Evolutionary conservation across 768 basidiomycete genomes (phyloP).

Genomic region (Collybia mongolica): DNA sequence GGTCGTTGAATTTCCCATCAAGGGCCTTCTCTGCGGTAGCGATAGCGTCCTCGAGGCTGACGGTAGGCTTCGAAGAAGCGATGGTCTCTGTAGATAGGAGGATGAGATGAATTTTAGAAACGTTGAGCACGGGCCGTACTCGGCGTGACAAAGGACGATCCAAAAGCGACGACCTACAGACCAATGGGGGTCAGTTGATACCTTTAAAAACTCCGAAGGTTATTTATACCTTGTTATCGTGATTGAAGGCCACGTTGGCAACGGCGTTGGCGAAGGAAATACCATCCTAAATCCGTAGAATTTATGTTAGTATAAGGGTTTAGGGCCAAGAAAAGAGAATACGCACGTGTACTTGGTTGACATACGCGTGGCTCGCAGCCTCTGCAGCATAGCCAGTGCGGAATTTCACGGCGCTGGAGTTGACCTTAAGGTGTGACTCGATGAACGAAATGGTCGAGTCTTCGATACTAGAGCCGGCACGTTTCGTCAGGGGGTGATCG

Average conservation of each 20-base stretch:
- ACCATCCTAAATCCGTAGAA: constrained; percentile 7
- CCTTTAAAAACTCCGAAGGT: neutral
- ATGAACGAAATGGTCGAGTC: constrained; percentile 24
- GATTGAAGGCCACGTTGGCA: constrained; percentile 15
- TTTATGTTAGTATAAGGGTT: neutral
- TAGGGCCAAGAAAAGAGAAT: neutral
- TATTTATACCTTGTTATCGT: constrained; percentile 11
- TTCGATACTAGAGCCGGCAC: constrained; percentile 18
- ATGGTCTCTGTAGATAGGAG: constrained; percentile 14
- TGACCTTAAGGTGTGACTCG: constrained; percentile 20
- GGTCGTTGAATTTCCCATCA: constrained; percentile 37
- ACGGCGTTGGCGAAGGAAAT: constrained; percentile 18
- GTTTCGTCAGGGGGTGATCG: constrained; percentile 26
- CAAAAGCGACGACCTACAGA: constrained; percentile 35
- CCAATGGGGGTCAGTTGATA: neutral
- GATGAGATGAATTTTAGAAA: constrained; percentile 8
- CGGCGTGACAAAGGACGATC: constrained; percentile 44
- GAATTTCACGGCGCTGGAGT: constrained; percentile 10
- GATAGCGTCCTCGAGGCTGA: constrained; percentile 34
- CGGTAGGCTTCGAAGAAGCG: constrained; percentile 31
- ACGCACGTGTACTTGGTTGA: constrained; percentile 19
- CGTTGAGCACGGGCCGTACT: constrained; percentile 18
- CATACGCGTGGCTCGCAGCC: constrained; percentile 18
- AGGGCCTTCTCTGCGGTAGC: constrained; percentile 33
- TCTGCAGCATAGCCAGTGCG: constrained; percentile 15